Evolutionary conservation across 805 yeast species (phyloP), one percentile per base, ranked within the genome.

Genomic region (Zygotorulaspora florentina): DNA sequence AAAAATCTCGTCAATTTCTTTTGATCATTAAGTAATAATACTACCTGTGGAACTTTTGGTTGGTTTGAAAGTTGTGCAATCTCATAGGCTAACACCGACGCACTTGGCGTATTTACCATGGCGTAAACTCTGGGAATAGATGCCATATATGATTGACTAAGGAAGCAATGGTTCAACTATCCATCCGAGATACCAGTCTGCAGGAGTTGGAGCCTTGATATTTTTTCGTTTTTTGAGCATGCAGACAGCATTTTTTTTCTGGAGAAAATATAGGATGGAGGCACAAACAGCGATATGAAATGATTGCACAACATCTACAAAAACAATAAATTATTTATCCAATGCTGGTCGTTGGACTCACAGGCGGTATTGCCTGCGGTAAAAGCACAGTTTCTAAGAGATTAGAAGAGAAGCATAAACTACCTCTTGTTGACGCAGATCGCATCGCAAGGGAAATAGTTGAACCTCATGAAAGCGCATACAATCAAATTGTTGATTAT

Each of bases 331-430:
- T 29, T 29, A 8, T 8, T 5, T 8, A n/a, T 13, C 7, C 41
- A 20, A 91, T 93, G 99, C 75, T 93, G 37, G 75, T 93, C 27
- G 76, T 93, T 5, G 99, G 99, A 1, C 75, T 93, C n/a, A 93
- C 99, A 0, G 99, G 99, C 1, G 96, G 97, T 1, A 93, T 93
- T 40, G 96, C 96, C 4, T 77, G 93, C n/a, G 99, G 99, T 2
- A 93, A 93, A 59, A 84, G 96, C 15, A 91, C 98, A 0, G 97
- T 87, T 0, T 87, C 96, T 0, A 59, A 68, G 13, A 64, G 76
- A 29, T 67, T 93, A 9, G 50, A 64, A 3, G 75, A 77, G 8
- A 66, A 77, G 9, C 74, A 81, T 57, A 59, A 70, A 1, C 48
- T 85, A 4, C 74, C 84, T 0, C 66, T 93, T 1, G 74, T 93